Conservation (phyloP, 257 asterid genomes). For the Verbena officinalis region DNA sequence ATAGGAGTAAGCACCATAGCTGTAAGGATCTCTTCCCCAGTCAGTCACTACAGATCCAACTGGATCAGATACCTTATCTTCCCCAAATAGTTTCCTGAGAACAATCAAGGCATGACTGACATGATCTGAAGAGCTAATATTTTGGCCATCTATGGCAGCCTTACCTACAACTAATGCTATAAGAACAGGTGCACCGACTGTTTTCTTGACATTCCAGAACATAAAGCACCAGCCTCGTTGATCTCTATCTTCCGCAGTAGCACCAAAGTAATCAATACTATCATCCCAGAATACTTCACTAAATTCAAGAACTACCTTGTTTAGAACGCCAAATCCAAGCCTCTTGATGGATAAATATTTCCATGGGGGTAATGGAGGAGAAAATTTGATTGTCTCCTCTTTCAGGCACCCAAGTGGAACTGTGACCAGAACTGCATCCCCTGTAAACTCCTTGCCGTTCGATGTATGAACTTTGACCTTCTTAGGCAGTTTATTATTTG, state of each 20-base stretch:
- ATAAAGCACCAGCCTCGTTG: slow-evolving; percentile 95
- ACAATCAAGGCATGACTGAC: slow-evolving; percentile 80
- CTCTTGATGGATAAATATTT: slow-evolving; percentile 73
- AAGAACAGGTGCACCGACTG: slow-evolving; percentile 99
- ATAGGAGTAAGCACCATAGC: slow-evolving; percentile 97
- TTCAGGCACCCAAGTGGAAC: slow-evolving; percentile 98
- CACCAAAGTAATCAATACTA: slow-evolving; percentile 92
- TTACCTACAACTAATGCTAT: slow-evolving; percentile 95
- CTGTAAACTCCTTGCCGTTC: slow-evolving; percentile 81
- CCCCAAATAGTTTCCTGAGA: slow-evolving; percentile 95
- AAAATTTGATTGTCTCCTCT: slow-evolving; percentile 79
- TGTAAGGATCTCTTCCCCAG: slow-evolving; percentile 97
- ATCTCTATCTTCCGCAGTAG: slow-evolving; percentile 82
- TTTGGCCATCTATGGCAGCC: slow-evolving; percentile 91
- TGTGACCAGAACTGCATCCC: slow-evolving; percentile 89
- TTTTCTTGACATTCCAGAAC: slow-evolving; percentile 99
- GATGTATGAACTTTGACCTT: slow-evolving; percentile 76
- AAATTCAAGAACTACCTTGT: slow-evolving; percentile 93
- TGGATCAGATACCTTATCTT: slow-evolving; percentile 81
- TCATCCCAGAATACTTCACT: slow-evolving; percentile 98
- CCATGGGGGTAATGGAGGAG: slow-evolving; percentile 94
- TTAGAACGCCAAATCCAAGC: slow-evolving; percentile 96
- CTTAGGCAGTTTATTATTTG: slow-evolving; percentile 37
- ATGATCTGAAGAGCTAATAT: slow-evolving; percentile 66
- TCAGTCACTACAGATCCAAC: slow-evolving; percentile 93